Base-by-base conservation (phyloP, 345 rosid species). In the Hibiscus tridactylites region DNA sequence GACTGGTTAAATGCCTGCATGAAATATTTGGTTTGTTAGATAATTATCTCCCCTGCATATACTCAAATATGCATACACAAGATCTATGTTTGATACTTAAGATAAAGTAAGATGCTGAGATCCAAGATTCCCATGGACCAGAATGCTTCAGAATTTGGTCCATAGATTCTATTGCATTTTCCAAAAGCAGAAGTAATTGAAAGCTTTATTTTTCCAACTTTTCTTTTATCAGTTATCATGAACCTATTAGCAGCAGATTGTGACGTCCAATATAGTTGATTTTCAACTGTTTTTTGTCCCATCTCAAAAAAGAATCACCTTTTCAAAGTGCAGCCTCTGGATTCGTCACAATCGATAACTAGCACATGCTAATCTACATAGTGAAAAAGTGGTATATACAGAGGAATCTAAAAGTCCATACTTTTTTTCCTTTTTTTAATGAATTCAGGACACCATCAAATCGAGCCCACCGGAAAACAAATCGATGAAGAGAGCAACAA, bases 391-490 rank as follows among this genome's bases (percentile, higher is more conserved):
- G 5, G 6, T 13, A 29, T 31, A 33, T 3, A 56, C 26, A 13
- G 39, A 37, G 11, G 47, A 12, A 39, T 64, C 2, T 64, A 21
- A 10, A 17, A n/a, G 15, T 21, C 24, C 24, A 21, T 21, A 21
- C 24, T 21, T 21, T 21, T 21, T 21, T 21, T 21, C 24, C 24
- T n/a, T 37, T 49, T 33, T 29, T 12, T 24, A 3, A n/a, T 29
- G 54, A 54, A 35, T 66, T 52, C 85, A 88, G 88, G 90, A 86
- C 80, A 89, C 89, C 3, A 1, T 88, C 44, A 85, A 84, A 74
- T 85, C 88, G 26, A 76, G 85, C 76, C 87, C 90, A 16, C 84
- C 93, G 19, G 93, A 89, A 65, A 89, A 81, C 81, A 84, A 87
- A 79, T 74, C 78, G 63, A 89, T 89, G 93, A 89, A 87, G 79